Evolutionary conservation across 495 filamentous ascomycete genomes (phyloP).

Genomic region (Aspergillus mulundensis): DNA sequence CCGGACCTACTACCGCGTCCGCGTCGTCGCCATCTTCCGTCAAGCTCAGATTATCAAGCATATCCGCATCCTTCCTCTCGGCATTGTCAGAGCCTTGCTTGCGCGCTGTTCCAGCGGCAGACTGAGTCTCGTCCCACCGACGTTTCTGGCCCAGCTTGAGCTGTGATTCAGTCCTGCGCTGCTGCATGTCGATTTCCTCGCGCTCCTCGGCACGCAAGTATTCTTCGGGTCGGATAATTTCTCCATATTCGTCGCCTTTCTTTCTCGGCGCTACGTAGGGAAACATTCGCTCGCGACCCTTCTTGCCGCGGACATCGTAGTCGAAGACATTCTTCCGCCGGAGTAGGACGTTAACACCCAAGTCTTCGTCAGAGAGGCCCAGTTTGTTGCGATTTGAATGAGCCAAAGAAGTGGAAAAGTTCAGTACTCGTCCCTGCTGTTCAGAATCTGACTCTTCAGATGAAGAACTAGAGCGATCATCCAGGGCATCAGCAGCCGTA

Average conservation of each 20-base stretch:
- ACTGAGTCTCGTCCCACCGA: constrained; percentile 74
- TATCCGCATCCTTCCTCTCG: constrained; percentile 42
- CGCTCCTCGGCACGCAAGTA: constrained; percentile 91
- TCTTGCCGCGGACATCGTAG: constrained; percentile 89
- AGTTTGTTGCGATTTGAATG: constrained; percentile 79
- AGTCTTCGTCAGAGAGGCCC: constrained; percentile 74
- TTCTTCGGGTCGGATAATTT: constrained; percentile 87
- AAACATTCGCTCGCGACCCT: constrained; percentile 89
- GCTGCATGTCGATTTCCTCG: constrained; percentile 68
- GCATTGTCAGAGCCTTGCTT: constrained; percentile 39
- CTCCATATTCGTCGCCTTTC: constrained; percentile 86
- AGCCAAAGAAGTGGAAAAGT: constrained; percentile 75
- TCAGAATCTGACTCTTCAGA: constrained; percentile 87
- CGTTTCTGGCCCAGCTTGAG: constrained; percentile 85
- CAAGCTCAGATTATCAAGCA: constrained; percentile 35
- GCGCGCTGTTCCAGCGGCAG: constrained; percentile 41
- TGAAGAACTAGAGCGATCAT: constrained; percentile 79
- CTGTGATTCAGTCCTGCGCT: constrained; percentile 47
- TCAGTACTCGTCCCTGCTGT: constrained; percentile 87
- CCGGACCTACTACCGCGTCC: constrained; percentile 45
- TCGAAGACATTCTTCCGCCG: constrained; percentile 84
- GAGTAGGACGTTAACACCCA: constrained; percentile 88
- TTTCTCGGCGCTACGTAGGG: constrained; percentile 77
- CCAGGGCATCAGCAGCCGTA: constrained; percentile 69
- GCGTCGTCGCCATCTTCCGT: constrained; percentile 41